Conservation (phyloP, 2,329 filamentous ascomycete genomes). For the Fusarium luffae region DNA sequence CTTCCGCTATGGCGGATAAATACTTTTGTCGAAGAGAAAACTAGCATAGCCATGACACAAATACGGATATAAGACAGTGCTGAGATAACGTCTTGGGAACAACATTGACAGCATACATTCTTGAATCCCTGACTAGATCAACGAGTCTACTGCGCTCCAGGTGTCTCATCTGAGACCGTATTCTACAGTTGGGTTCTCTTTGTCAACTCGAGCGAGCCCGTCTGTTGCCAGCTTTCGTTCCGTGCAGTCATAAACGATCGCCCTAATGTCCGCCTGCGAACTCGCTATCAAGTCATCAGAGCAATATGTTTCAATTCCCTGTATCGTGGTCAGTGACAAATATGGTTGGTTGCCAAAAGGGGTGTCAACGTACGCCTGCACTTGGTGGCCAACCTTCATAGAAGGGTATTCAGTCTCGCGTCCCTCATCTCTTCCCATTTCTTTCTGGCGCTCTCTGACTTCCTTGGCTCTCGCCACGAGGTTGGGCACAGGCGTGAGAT, state of each 20-base stretch:
- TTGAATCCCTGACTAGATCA: not conserved
- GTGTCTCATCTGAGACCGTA: not conserved
- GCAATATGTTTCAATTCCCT: constrained; percentile 66
- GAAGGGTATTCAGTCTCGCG: constrained; percentile 59
- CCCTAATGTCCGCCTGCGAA: not conserved
- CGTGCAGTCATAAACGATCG: constrained; percentile 10
- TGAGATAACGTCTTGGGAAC: not conserved
- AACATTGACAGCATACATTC: not conserved
- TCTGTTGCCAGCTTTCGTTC: not conserved
- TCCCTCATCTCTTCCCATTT: constrained; percentile 65
- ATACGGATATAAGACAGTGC: not conserved
- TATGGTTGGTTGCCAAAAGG: not conserved
- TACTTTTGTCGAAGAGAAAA: too few species aligned
- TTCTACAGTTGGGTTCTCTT: not conserved
- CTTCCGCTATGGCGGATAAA: not conserved
- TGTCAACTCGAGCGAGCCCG: not conserved
- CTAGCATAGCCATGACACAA: not conserved
- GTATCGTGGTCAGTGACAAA: constrained; percentile 15
- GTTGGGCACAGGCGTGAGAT: constrained; percentile 62
- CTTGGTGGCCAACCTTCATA: constrained; percentile 70
- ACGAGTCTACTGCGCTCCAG: not conserved
- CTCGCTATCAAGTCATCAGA: constrained; percentile 57
- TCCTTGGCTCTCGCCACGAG: constrained; percentile 58
- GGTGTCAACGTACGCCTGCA: constrained; percentile 61
- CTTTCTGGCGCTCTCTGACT: constrained; percentile 60